These are phyloP conservation scores for Ogataea trehalophila DNA, from an alignment of 805 yeast genomes.

Conservation along the genomic window DNA sequence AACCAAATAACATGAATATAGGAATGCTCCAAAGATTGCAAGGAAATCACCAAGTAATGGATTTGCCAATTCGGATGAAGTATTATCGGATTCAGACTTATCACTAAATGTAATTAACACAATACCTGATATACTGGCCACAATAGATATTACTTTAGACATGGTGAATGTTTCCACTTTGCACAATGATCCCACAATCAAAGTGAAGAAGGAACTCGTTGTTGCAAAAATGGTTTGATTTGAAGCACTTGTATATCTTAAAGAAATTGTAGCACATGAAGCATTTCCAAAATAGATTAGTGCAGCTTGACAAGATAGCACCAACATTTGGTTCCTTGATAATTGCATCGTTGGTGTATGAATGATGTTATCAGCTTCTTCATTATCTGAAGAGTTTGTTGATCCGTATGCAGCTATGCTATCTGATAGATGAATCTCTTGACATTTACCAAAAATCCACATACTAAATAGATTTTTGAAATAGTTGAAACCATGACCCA, in stretches of 20 bases:
- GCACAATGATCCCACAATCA: constrained; percentile 37
- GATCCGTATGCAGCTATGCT: neutral
- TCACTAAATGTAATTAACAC: constrained; percentile 37
- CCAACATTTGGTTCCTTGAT: constrained; percentile 27
- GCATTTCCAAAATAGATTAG: constrained; percentile 39
- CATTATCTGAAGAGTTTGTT: neutral
- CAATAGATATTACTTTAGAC: constrained; percentile 39
- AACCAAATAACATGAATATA: constrained; percentile 42
- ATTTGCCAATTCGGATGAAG: constrained; percentile 14
- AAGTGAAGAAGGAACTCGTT: constrained; percentile 46
- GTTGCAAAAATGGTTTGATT: constrained; percentile 48
- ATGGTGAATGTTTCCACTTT: constrained; percentile 39
- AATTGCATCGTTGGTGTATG: constrained; percentile 22
- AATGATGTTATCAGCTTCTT: constrained; percentile 3
- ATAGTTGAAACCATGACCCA: constrained; percentile 31
- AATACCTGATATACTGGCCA: constrained; percentile 44
- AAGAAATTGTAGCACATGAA: constrained; percentile 35
- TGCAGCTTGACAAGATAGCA: constrained; percentile 37
- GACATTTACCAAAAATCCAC: too few relatives aligned
- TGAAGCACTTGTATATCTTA: constrained; percentile 48
- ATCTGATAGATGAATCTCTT: too few relatives aligned
- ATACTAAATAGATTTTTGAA: neutral
- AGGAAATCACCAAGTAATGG: constrained; percentile 42
- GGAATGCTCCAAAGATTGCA: constrained; percentile 42
- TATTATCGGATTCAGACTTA: neutral